Evolutionary conservation across 805 yeast genomes (phyloP).

Genomic region (Torulaspora microellipsoides): DNA sequence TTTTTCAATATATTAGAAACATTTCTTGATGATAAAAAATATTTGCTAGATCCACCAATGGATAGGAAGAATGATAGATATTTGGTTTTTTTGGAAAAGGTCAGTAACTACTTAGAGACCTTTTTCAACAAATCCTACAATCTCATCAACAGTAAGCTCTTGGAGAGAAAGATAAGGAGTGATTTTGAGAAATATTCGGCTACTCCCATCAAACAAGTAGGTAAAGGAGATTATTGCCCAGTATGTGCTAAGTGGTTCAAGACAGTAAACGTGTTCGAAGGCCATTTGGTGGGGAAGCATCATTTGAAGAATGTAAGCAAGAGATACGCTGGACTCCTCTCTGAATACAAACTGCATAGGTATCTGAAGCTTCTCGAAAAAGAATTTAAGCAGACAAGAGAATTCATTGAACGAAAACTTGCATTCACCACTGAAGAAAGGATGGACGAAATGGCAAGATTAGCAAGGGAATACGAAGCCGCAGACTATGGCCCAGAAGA

Average conservation of each 20-base stretch:
- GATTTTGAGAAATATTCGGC: slow-evolving; percentile 20
- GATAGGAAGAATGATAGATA: slow-evolving; percentile 37
- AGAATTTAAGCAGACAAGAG: slow-evolving; percentile 46
- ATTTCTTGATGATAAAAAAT: slow-evolving; percentile 33
- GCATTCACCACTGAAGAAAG: slow-evolving; percentile 71
- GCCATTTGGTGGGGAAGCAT: slow-evolving; percentile 70
- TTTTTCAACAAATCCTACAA: slow-evolving; percentile 50
- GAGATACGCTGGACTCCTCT: slow-evolving; percentile 22
- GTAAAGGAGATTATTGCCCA: slow-evolving; percentile 46
- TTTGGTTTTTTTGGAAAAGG: slow-evolving; percentile 40
- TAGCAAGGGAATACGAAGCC: slow-evolving; percentile 33
- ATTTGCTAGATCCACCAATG: slow-evolving; percentile 24
- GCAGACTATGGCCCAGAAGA: slow-evolving; percentile 39
- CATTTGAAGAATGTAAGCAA: slow-evolving; percentile 51
- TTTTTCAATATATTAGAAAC: slow-evolving; percentile 46
- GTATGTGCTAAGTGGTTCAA: slow-evolving; percentile 62
- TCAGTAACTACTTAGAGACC: slow-evolving; percentile 46
- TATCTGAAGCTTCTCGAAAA: slow-evolving; percentile 38
- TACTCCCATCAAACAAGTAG: slow-evolving; percentile 13
- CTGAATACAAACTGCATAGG: slow-evolving; percentile 40
- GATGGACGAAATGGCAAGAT: slow-evolving; percentile 46
- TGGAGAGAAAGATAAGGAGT: slow-evolving; percentile 7
- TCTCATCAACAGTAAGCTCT: slow-evolving; percentile 38
- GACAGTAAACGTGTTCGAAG: slow-evolving; percentile 57
- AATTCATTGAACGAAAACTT: slow-evolving; percentile 58